Evolutionary conservation across 306 rosid species (phyloP).

Genomic region (Vachellia collinsii): DNA sequence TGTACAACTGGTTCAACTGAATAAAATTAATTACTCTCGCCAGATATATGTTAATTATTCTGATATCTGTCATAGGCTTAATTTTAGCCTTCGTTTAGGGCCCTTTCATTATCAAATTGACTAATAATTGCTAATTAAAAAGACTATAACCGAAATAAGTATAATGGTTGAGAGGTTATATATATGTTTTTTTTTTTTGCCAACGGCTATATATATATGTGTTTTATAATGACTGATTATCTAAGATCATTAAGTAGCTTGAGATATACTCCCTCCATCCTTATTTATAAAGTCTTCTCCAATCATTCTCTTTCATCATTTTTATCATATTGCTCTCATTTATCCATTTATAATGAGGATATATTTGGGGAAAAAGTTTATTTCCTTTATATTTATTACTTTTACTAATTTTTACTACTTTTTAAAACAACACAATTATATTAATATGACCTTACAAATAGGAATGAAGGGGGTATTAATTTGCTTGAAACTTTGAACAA

Average conservation of each 20-base stretch:
- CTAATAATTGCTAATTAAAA: neutral
- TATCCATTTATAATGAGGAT: too few relatives aligned
- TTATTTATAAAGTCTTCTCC: too few relatives aligned
- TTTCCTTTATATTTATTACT: too few relatives aligned
- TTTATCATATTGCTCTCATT: too few relatives aligned
- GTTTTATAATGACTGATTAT: slow-evolving; percentile 5
- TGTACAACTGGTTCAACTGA: neutral
- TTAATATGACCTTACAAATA: too few relatives aligned
- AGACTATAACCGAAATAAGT: neutral
- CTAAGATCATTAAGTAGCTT: neutral
- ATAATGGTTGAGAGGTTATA: neutral
- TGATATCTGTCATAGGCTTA: neutral
- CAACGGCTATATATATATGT: too few relatives aligned
- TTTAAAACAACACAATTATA: too few relatives aligned
- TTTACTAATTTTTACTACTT: too few relatives aligned
- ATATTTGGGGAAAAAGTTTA: too few relatives aligned
- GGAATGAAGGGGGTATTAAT: neutral
- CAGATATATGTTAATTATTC: neutral
- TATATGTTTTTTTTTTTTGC: too few relatives aligned
- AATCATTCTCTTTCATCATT: too few relatives aligned
- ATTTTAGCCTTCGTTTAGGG: neutral
- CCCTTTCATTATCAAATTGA: neutral
- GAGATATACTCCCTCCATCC: neutral
- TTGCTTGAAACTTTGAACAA: slow-evolving; percentile 32
- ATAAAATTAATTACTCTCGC: neutral